Base-by-base conservation (phyloP, 257 asterid species). In the Cordia subcordata region DNA sequence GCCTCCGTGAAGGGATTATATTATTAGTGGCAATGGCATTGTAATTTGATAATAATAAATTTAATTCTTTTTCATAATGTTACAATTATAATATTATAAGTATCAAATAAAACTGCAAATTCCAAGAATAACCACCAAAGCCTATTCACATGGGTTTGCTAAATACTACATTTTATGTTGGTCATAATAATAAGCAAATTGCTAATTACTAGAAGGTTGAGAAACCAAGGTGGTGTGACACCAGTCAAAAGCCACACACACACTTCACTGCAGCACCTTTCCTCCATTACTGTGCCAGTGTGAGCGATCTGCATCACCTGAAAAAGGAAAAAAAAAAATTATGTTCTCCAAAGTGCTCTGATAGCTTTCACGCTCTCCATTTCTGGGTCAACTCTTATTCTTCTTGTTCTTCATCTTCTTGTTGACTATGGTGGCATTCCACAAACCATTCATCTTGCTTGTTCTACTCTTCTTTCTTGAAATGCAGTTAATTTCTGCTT, bases 371-470 rank as follows among this genome's bases (percentile, higher is more conserved):
- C 47, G 10, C 15, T 42, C 10, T 14, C 15, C 47, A 11, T 50
- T 44, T 37, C 49, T 19, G 75, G 69, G 60, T 58, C 74, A 55
- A n/a, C 23, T 42, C 23, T 19, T 14, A 15, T 14, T 19, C 14
- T 39, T 49, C 46, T n/a, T n/a, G n/a, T n/a, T 42, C 23, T n/a
- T 14, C 27, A 11, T 19, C n/a, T 40, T 49, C 40, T 27, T 27
- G 35, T 1, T 6, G 53, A 19, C 79, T 66, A 87, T 90, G 96
- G 85, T 42, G 12, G 15, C 83, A 49, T 69, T 73, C 52, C 49
- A 22, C 57, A 50, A 66, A 65, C 45, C 71, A 51, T 35, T 69
- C 59, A 60, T 62, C 23, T 72, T 76, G 63, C 81, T 71, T 38
- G 72, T 62, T 60, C 63, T 83, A 44, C 74, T 68, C 44, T 14